Evolutionary conservation across 306 rosid species (phyloP), one percentile per base, ranked within the genome.

Genomic region (Dalbergia cochinchinensis): DNA sequence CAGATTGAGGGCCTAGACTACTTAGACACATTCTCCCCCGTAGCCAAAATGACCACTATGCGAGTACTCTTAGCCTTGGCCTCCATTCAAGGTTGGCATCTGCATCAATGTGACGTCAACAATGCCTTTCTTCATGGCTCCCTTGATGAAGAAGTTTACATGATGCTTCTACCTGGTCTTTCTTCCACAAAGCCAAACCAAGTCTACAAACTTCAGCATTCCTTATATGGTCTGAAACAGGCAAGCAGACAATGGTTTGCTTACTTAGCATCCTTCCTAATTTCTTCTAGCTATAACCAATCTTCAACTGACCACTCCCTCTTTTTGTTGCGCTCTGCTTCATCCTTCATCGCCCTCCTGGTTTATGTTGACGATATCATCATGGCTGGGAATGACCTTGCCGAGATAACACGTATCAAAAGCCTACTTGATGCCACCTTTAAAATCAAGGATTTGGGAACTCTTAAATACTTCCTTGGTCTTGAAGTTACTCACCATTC

Each of bases 321-420:
- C 0, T 51, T 51, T 6, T 2, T 5, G 1, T 1, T 3, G 0
- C 5, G 5, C 1, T 5, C 15, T 0, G 0, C 4, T 14, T 5
- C 2, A 0, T 51, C 57, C 2, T 51, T 51, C 7, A 51, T 6
- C 15, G 8, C 18, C 3, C n/a, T 51, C 15, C 18, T 14, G 0
- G 18, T 51, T 0, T 51, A 51, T 4, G 8, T 51, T 1, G 19
- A 51, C 2, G 57, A 51, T 5, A 15, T 51, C 7, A 14, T 51
- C 3, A 4, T 51, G 18, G 18, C 18, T 4, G 0, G 57, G 2
- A 5, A 13, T 51, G 2, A 51, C 13, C 0, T 13, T 0, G 0
- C 1, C 0, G 18, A 51, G 7, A 51, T 13, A 4, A 0, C 14
- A 5, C 18, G 18, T 51, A 14, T 51, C 2, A 51, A 51, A 14